phyloP scores from a whole-genome alignment of 495 filamentous ascomycete species.

The Hypoxylon fuscum region DNA sequence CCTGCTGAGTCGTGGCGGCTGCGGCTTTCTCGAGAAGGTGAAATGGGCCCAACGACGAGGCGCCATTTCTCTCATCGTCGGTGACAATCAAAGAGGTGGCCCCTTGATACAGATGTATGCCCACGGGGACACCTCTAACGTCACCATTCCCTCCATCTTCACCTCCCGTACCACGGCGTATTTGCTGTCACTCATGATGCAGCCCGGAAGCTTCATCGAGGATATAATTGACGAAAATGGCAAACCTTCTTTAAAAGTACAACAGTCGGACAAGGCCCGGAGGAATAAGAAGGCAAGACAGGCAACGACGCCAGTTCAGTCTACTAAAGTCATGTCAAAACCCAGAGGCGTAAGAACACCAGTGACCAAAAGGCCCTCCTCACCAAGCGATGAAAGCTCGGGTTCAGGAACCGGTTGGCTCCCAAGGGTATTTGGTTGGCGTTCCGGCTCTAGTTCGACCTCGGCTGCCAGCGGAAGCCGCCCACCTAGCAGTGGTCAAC shows the following conservation, averaged over 20 bases:
- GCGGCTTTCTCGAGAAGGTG: constrained; percentile 96
- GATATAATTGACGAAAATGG: constrained; percentile 63
- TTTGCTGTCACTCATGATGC: constrained; percentile 87
- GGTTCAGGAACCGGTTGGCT: constrained; percentile 58
- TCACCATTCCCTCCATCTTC: constrained; percentile 93
- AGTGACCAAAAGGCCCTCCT: constrained; percentile 16
- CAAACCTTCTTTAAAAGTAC: constrained; percentile 57
- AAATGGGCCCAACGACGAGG: constrained; percentile 95
- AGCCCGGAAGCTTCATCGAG: constrained; percentile 69
- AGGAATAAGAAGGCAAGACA: constrained; percentile 51
- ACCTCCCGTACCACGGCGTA: constrained; percentile 95
- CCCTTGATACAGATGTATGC: constrained; percentile 97
- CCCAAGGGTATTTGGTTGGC: constrained; percentile 61
- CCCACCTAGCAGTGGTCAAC: constrained; percentile 82
- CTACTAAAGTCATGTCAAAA: constrained; percentile 27
- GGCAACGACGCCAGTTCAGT: constrained; percentile 34
- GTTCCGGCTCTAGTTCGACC: constrained; percentile 50
- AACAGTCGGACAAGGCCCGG: constrained; percentile 54
- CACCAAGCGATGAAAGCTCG: constrained; percentile 20
- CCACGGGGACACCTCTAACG: constrained; percentile 89
- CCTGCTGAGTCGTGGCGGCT: constrained; percentile 88
- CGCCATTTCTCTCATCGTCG: constrained; percentile 88
- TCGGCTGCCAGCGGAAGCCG: constrained; percentile 53
- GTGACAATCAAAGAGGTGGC: constrained; percentile 88
- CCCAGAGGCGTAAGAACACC: constrained; percentile 26